These are phyloP conservation scores for Coniferiporia weirii DNA, from an alignment of 1,284 basidiomycete genomes.

Conservation along the genomic window DNA sequence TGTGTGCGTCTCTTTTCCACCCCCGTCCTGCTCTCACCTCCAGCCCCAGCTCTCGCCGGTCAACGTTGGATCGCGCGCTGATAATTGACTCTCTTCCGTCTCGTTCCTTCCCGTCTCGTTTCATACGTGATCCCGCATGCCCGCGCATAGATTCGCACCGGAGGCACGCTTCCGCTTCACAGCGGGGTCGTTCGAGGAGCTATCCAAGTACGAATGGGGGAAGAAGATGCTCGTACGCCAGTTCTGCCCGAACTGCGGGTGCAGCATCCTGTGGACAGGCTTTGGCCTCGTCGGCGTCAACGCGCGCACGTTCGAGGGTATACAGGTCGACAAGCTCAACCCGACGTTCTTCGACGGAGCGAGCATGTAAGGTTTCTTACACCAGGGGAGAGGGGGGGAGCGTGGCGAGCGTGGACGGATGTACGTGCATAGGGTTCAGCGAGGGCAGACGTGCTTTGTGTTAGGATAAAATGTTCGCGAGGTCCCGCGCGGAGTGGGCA, in stretches of 20 bases:
- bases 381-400: too few relatives aligned
- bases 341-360: slow-evolving; percentile 1
- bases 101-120: too few relatives aligned
- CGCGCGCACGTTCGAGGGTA: slow-evolving; percentile 4
- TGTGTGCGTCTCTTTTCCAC: slow-evolving; percentile 7
- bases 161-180: not conserved
- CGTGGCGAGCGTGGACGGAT: too few relatives aligned
- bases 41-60: not conserved
- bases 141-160: not conserved
- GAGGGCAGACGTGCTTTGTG: too few relatives aligned
- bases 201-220: slow-evolving; percentile 1
- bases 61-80: too few relatives aligned
- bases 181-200: slow-evolving; percentile 1
- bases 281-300: slow-evolving; percentile 1
- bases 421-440: too few relatives aligned
- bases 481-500: too few relatives aligned
- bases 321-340: slow-evolving; percentile 11
- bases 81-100: too few relatives aligned
- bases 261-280: slow-evolving; percentile 1
- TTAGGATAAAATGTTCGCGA: too few relatives aligned
- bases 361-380: not conserved
- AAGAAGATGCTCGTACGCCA: not conserved
- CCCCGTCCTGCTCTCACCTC: not conserved
- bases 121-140: too few relatives aligned
- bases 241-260: slow-evolving; percentile 10